Conservation (phyloP, 2,329 filamentous ascomycete species). For the Phoma sp. region DNA sequence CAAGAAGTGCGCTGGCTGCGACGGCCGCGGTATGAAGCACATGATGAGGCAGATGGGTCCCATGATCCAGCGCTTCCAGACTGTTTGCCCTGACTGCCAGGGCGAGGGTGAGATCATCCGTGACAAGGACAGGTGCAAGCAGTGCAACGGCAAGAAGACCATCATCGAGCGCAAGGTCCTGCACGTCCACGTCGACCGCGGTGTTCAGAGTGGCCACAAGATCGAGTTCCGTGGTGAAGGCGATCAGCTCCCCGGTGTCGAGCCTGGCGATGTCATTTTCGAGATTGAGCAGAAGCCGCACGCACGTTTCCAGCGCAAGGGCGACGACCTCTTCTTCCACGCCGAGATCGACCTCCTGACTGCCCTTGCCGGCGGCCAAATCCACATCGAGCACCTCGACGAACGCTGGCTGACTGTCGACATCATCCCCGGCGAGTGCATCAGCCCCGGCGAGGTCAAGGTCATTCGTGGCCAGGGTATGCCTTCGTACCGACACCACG, state of each 20-base stretch:
- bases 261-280: slow-evolving; percentile 95
- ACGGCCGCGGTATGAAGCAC: slow-evolving; percentile 97
- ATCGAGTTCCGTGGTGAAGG: slow-evolving; percentile 97
- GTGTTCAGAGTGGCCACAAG: slow-evolving; percentile 92
- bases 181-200: slow-evolving; percentile 95
- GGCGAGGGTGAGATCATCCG: slow-evolving; percentile 97
- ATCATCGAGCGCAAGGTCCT: slow-evolving; percentile 96
- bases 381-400: slow-evolving; percentile 95
- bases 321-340: slow-evolving; percentile 94
- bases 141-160: slow-evolving; percentile 97
- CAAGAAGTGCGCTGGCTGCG: slow-evolving; percentile 87
- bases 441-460: slow-evolving; percentile 88
- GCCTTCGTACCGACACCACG: slow-evolving; percentile 94
- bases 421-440: slow-evolving; percentile 92
- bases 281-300: slow-evolving; percentile 99
- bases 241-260: slow-evolving; percentile 90
- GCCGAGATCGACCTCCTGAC: slow-evolving; percentile 96
- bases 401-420: slow-evolving; percentile 95
- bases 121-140: slow-evolving; percentile 97
- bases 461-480: slow-evolving; percentile 96
- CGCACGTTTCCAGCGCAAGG: slow-evolving; percentile 89
- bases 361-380: slow-evolving; percentile 86
- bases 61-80: slow-evolving; percentile 99
- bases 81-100: slow-evolving; percentile 96
- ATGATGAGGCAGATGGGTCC: slow-evolving; percentile 99